These are phyloP conservation scores for Phytophthora kernoviae DNA, from an alignment of 352 stramenopile genomes.

Conservation along the genomic window DNA sequence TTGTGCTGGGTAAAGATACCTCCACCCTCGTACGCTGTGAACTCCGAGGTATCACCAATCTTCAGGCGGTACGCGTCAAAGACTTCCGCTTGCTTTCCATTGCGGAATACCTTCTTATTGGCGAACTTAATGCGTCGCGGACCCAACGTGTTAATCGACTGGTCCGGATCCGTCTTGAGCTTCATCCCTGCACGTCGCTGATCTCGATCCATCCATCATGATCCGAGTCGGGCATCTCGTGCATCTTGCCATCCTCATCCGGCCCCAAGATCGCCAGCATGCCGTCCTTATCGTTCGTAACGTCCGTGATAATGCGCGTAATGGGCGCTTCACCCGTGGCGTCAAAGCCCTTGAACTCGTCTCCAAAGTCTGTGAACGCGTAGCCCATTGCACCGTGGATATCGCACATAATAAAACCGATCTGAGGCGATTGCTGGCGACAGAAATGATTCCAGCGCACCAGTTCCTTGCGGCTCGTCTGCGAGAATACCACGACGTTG, in stretches of 20 bases:
- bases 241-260: slow-evolving; percentile 89
- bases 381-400: slow-evolving; percentile 78
- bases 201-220: slow-evolving; percentile 88
- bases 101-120: slow-evolving; percentile 87
- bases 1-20: slow-evolving; percentile 86
- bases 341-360: slow-evolving; percentile 78
- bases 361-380: slow-evolving; percentile 85
- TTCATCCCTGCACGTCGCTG: slow-evolving; percentile 84
- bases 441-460: slow-evolving; percentile 92
- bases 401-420: slow-evolving; percentile 85
- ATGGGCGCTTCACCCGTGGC: slow-evolving; percentile 83
- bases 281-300: slow-evolving; percentile 83
- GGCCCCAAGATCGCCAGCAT: slow-evolving; percentile 76
- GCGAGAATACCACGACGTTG: slow-evolving; percentile 90
- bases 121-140: slow-evolving; percentile 80
- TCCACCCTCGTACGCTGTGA: slow-evolving; percentile 80
- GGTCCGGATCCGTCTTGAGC: slow-evolving; percentile 54
- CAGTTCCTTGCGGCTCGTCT: slow-evolving; percentile 74
- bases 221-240: slow-evolving; percentile 86
- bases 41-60: slow-evolving; percentile 82
- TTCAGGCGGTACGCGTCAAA: slow-evolving; percentile 86
- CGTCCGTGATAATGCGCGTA: slow-evolving; percentile 88
- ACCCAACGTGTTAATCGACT: slow-evolving; percentile 81
- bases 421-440: slow-evolving; percentile 69
- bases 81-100: slow-evolving; percentile 85